Base-by-base conservation (phyloP, 2,329 filamentous ascomycete genomes). In the Colletotrichum salicis region DNA sequence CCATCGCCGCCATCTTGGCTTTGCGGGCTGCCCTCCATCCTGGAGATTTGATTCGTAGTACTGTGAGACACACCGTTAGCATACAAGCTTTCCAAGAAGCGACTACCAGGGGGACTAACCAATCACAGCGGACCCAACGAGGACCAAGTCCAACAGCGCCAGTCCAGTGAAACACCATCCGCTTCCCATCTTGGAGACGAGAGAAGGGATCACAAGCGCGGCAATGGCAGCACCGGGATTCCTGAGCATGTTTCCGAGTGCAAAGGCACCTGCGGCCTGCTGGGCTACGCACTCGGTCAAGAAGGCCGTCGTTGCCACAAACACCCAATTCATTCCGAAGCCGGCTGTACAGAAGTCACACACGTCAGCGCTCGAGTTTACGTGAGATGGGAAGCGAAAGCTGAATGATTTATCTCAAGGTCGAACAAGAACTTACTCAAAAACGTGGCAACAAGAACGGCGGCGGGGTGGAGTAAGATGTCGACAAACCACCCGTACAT, bases 401-500 rank as follows among this genome's bases (percentile, higher is more conserved):
- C 4, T 0, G 5, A 22, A 22, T 0, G 1, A 10, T 11, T 2
- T 5, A 6, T 48, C 6, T 5, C 15, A 1, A 12, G 19, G 8
- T n/a, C 5, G 55, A 2, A 33, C 55, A 33, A 1, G n/a, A 48
- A 74, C 76, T 73, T 70, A 78, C 79, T 76, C 8, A 81, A 48
- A 19, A 79, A 78, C 1, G 78, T 78, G 10, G 79, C 77, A 19
- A 78, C 60, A 13, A 83, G 65, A 56, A 77, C 70, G 7, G 78
- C 71, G 29, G 78, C 73, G 35, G 78, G 76, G 71, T 82, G 80
- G 0, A 79, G 64, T 3, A 68, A 69, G 31, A 75, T 67, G 57
- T 77, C 68, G 8, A 80, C 77, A 54, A 81, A 83, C 82, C 82
- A 85, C 24, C 83, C 83, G 71, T 80, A 85, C 80, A 84, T 81